Evolutionary conservation across 2,329 filamentous ascomycete genomes (phyloP).

Genomic region (Fusarium sp.): DNA sequence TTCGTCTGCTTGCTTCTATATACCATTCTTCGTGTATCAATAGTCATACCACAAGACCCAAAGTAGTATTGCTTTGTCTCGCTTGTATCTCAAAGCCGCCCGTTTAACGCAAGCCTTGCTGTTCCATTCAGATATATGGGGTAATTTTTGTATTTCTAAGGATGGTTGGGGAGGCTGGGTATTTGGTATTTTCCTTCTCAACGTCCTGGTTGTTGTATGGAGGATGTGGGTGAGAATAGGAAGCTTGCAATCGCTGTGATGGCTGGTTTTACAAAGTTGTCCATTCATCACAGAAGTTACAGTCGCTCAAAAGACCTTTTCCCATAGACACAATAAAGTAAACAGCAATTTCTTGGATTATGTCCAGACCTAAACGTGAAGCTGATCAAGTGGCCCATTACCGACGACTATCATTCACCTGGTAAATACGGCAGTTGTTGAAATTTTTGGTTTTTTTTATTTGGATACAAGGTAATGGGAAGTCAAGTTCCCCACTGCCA

Average conservation of each 20-base stretch:
- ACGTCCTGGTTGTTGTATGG: constrained; percentile 9
- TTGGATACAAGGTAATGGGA: constrained; percentile 17
- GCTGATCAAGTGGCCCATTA: background rate
- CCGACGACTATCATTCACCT: background rate
- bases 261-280: background rate
- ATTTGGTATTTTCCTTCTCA: constrained; percentile 18
- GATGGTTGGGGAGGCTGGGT: constrained; percentile 9
- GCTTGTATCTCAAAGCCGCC: constrained; percentile 6
- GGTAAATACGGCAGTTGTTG: constrained; percentile 1
- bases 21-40: constrained; percentile 44
- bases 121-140: constrained; percentile 7
- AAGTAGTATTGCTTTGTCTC: constrained; percentile 21
- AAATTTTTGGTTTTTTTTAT: constrained; percentile 29
- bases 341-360: background rate
- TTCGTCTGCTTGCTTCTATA: constrained; percentile 19
- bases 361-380: background rate
- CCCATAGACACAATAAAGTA: constrained; percentile 24
- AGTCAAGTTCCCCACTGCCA: constrained; percentile 23
- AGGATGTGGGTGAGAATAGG: background rate
- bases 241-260: constrained; percentile 1
- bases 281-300: background rate
- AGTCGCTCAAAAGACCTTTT: constrained; percentile 6
- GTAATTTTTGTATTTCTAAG: constrained; percentile 35
- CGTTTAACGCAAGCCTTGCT: constrained; percentile 18
- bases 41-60: constrained; percentile 30